phyloP scores from a whole-genome alignment of 306 rosid genomes.

The Corylus avellana region DNA sequence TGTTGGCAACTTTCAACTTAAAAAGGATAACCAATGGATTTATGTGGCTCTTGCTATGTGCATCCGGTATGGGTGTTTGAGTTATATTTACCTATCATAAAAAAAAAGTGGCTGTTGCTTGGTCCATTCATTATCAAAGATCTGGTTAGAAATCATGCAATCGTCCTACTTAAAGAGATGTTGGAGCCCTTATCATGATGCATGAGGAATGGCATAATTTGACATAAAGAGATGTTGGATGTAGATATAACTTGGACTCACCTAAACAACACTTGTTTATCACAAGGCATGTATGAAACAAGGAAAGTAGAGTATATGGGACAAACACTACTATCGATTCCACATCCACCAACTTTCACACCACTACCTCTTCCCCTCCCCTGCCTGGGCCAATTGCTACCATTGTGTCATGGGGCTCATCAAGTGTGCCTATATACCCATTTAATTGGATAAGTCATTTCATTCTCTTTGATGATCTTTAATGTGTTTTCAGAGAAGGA shows the following conservation, averaged over 20 bases:
- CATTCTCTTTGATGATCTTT: conserved; percentile 25
- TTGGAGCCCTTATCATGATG: not conserved
- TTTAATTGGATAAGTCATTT: conserved; percentile 23
- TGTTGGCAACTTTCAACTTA: not conserved
- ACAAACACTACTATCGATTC: not conserved
- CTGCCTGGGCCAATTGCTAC: not conserved
- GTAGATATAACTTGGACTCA: not conserved
- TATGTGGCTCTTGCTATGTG: no score
- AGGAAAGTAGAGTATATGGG: not conserved
- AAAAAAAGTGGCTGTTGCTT: not conserved
- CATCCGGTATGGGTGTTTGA: no score
- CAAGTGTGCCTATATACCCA: not conserved
- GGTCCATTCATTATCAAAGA: conserved; percentile 1
- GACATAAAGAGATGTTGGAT: not conserved
- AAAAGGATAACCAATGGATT: no score
- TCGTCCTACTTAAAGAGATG: not conserved
- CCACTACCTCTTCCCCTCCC: not conserved
- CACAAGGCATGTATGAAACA: not conserved
- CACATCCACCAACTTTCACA: not conserved
- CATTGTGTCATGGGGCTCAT: not conserved
- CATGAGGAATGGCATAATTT: not conserved
- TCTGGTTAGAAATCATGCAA: not conserved
- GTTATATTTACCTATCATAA: no score
- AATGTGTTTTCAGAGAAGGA: conserved; percentile 70
- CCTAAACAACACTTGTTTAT: not conserved